A percentile compares a stretch with the other conserved stretches of the same genome.
phyloP scores from a whole-genome alignment of 2,329 filamentous ascomycete genomes.

The Didymella arachidicola region DNA sequence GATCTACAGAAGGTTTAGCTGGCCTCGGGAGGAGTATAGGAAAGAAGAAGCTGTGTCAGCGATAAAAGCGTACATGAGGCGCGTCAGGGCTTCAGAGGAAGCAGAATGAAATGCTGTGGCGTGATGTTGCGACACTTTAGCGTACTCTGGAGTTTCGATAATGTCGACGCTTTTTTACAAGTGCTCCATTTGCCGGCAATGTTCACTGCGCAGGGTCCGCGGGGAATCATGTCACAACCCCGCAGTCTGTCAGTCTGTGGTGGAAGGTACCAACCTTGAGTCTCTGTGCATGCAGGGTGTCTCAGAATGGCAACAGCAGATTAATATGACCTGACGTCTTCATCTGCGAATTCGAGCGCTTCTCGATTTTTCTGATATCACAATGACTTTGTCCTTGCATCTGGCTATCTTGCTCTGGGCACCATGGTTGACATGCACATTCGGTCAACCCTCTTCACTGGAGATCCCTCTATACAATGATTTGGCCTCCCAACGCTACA shows the following conservation, averaged over 20 bases:
- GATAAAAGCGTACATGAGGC: neutral
- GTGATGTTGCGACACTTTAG: neutral
- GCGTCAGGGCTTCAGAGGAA: neutral
- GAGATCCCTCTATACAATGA: slow-evolving; percentile 12
- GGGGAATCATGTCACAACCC: neutral
- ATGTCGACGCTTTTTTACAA: neutral
- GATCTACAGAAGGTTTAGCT: neutral
- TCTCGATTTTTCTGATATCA: neutral
- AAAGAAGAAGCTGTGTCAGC: neutral
- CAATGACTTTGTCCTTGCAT: neutral
- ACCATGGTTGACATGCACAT: neutral
- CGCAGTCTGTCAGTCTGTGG: neutral
- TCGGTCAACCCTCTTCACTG: neutral
- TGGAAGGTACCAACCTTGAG: neutral
- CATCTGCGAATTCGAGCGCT: neutral
- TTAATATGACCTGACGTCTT: neutral
- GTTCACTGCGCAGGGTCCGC: neutral
- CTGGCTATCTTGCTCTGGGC: neutral
- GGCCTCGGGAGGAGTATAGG: neutral
- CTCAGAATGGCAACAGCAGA: neutral
- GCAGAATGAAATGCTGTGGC: neutral
- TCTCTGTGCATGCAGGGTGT: neutral
- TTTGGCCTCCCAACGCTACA: slow-evolving; percentile 20
- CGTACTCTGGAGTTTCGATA: neutral
- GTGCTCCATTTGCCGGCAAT: neutral